Percentiles rank a stretch among this genome's conserved stretches.
These are phyloP conservation scores for Liquidambar formosana DNA, from an alignment of 164 flowering plant species.

Conservation along the genomic window DNA sequence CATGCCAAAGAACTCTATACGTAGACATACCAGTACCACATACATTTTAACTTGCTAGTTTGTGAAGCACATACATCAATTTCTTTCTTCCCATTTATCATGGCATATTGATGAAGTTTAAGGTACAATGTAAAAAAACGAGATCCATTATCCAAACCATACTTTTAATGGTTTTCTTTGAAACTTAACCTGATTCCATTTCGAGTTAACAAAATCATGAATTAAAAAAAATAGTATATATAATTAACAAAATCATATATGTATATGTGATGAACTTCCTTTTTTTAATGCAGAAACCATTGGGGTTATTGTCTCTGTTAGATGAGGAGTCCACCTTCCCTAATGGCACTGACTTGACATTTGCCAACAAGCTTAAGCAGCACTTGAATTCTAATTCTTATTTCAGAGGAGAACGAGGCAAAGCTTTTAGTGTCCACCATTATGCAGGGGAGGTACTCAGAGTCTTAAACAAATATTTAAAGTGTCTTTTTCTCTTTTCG, in stretches of 20 bases:
- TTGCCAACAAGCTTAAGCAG: slow-evolving; percentile 94
- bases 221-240: too few relatives aligned
- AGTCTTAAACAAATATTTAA: neutral
- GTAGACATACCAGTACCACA: neutral
- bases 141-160: too few relatives aligned
- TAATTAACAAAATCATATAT: too few relatives aligned
- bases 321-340: slow-evolving; percentile 99
- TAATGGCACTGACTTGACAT: slow-evolving; percentile 90
- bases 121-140: too few relatives aligned
- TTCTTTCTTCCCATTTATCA: neutral
- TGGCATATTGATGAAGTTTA: slow-evolving; percentile 13
- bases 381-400: slow-evolving; percentile 77
- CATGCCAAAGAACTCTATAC: too few relatives aligned
- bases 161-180: too few relatives aligned
- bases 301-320: slow-evolving; percentile 82
- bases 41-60: neutral
- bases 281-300: slow-evolving; percentile 72
- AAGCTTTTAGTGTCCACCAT: slow-evolving; percentile 78
- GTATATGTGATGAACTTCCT: too few relatives aligned
- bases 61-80: neutral
- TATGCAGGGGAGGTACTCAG: slow-evolving; percentile 92
- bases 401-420: slow-evolving; percentile 80
- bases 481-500: neutral
- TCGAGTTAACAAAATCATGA: too few relatives aligned
- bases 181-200: too few relatives aligned